phyloP scores from a whole-genome alignment of 2,329 filamentous ascomycete species.

The Aspergillus sp. region DNA sequence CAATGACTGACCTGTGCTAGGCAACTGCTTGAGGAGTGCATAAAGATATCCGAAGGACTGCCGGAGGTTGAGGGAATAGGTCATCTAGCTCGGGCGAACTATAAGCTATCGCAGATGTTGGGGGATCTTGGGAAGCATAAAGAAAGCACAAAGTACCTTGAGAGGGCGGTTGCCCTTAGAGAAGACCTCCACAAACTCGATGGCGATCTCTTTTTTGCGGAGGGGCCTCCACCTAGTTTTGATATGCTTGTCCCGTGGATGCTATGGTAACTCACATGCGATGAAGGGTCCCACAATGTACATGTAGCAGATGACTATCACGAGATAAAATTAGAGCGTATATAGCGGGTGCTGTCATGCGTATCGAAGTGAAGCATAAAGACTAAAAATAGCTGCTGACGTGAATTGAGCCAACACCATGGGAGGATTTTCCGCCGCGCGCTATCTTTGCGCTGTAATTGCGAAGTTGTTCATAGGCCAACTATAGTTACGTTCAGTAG shows the following conservation, averaged over 20 bases:
- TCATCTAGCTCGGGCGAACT: slow-evolving; percentile 6
- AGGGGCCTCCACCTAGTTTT: slow-evolving; percentile 5
- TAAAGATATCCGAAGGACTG: slow-evolving; percentile 5
- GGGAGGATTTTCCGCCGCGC: no score
- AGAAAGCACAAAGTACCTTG: slow-evolving; percentile 2
- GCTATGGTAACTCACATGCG: slow-evolving; percentile 7
- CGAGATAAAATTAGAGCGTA: no score
- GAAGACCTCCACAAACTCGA: slow-evolving; percentile 1
- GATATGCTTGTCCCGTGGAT: slow-evolving; percentile 9
- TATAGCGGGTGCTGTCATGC: no score
- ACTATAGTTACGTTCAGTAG: no score
- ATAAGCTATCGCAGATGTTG: slow-evolving; percentile 5
- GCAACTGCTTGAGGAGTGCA: slow-evolving; percentile 6
- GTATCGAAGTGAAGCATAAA: no score
- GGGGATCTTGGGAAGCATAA: not conserved
- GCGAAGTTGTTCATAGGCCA: no score
- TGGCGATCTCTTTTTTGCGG: no score
- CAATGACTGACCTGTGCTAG: no score
- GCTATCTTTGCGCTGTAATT: no score
- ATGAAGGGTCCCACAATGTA: no score
- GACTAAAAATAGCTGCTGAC: not conserved
- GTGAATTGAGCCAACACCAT: no score
- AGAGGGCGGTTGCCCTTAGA: not conserved
- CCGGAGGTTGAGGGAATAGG: slow-evolving; percentile 4
- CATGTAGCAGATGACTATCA: no score